Base-by-base conservation (phyloP, 148 eudicot genomes). In the Rhododendron ferrugineum region DNA sequence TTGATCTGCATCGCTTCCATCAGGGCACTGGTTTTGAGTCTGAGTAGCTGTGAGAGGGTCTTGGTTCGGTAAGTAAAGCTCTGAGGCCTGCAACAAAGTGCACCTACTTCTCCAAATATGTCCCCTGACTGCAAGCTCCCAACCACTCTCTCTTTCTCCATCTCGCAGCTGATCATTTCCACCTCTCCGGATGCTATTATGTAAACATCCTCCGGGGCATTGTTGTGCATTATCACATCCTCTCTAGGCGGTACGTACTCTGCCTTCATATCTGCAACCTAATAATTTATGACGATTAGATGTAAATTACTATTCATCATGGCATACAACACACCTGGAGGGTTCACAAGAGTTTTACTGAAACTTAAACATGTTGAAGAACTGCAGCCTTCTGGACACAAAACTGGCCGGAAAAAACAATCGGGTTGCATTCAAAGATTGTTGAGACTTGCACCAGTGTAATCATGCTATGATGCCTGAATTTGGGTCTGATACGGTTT, bases 191-290 rank as follows among this genome's bases (percentile, higher is more conserved):
- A 96, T 42, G 93, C 98, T 14, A 96, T 89, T 46, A 96, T 92
- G 86, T 94, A 94, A 2, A 93, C 88, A 82, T 96, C 98, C 1
- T 93, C 94, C 1, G 98, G 87, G 13, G 96, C 89, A 85, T 96
- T 98, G 42, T 92, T 94, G 40, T 92, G 93, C 86, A 96, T 77
- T 87, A 94, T 92, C 6, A 96, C 93, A 74, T 94, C 98, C 86
- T 96, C 98, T 88, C 95, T 89, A 62, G 98, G 98, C 8, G 98
- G 98, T 44, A 93, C 85, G 85, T 93, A 96, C 81, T 96, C 98
- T 0, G 96, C 96, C 88, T 92, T 93, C 94, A 93, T 93, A 46
- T 91, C 92, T 70, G 94, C 88, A 18, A 94, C 97, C 98, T 95
- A 83, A 60, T 68, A 26, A 68, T 30, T 68, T 83, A 16, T 47